A percentile compares a stretch with the other conserved stretches of the same genome.
Evolutionary conservation across 257 asterid species (phyloP).

Genomic region (Leptodermis oblonga): DNA sequence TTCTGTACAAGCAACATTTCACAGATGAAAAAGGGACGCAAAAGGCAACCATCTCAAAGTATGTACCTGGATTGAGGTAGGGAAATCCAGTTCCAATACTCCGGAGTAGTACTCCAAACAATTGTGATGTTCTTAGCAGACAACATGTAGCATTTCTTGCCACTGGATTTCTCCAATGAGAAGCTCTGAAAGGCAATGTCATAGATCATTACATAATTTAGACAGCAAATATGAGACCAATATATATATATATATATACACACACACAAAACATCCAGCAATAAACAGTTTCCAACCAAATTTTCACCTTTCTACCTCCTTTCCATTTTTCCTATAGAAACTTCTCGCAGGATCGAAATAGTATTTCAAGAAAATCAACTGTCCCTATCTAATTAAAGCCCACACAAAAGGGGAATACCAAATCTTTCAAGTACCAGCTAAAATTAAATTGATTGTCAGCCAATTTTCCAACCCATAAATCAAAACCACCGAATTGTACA

Average conservation of each 20-base stretch:
- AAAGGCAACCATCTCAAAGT: no score
- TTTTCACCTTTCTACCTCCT: no score
- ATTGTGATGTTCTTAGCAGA: constrained; percentile 59
- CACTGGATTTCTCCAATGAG: constrained; percentile 55
- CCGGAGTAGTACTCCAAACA: constrained; percentile 53
- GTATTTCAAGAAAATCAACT: neutral
- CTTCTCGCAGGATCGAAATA: no score
- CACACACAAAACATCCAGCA: no score
- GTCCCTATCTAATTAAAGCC: no score
- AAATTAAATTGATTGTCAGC: no score
- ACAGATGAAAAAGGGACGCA: no score
- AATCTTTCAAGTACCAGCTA: no score
- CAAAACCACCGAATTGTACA: neutral
- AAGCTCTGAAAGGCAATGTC: constrained; percentile 49
- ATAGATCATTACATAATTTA: neutral
- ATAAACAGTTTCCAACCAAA: neutral
- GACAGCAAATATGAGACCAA: no score
- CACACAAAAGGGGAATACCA: no score
- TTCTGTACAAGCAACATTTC: neutral
- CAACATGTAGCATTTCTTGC: constrained; percentile 72
- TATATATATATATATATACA: no score
- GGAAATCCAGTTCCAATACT: constrained; percentile 58
- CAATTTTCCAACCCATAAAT: neutral
- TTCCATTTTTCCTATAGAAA: no score
- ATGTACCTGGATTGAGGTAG: constrained; percentile 53